Percentiles rank a stretch among this genome's conserved stretches.
Evolutionary conservation across 345 rosid species (phyloP).

Genomic region (Hypericum androsaemum): DNA sequence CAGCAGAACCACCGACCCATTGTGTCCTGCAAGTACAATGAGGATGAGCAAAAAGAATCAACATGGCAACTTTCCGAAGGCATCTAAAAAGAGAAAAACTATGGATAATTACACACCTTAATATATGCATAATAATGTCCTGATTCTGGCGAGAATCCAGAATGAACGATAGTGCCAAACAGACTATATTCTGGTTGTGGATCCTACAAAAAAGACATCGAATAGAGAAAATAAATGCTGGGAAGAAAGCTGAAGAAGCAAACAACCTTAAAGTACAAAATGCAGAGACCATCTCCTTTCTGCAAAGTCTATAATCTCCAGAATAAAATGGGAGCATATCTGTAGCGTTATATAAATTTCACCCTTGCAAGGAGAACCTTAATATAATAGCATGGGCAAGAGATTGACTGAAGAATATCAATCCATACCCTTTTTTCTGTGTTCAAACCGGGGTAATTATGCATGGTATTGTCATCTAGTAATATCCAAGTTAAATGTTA

Average conservation of each 20-base stretch:
- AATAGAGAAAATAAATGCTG: slow-evolving; percentile 2
- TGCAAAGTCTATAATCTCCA: too few relatives aligned
- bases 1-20: slow-evolving; percentile 89
- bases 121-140: slow-evolving; percentile 98
- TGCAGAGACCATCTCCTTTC: too few relatives aligned
- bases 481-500: too few relatives aligned
- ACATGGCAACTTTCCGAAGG: slow-evolving; percentile 3
- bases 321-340: too few relatives aligned
- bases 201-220: slow-evolving; percentile 39
- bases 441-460: too few relatives aligned
- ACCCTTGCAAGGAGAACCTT: too few relatives aligned
- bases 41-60: slow-evolving; percentile 11
- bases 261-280: too few relatives aligned
- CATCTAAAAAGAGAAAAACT: not conserved
- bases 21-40: slow-evolving; percentile 50
- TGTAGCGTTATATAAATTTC: too few relatives aligned
- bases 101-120: slow-evolving; percentile 37
- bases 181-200: slow-evolving; percentile 76
- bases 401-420: too few relatives aligned
- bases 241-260: not conserved
- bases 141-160: slow-evolving; percentile 82
- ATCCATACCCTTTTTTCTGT: too few relatives aligned
- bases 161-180: slow-evolving; percentile 92
- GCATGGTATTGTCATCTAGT: too few relatives aligned
- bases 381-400: too few relatives aligned